Evolutionary conservation across 495 filamentous ascomycete genomes (phyloP).

Genomic region (Penicillium manginii): DNA sequence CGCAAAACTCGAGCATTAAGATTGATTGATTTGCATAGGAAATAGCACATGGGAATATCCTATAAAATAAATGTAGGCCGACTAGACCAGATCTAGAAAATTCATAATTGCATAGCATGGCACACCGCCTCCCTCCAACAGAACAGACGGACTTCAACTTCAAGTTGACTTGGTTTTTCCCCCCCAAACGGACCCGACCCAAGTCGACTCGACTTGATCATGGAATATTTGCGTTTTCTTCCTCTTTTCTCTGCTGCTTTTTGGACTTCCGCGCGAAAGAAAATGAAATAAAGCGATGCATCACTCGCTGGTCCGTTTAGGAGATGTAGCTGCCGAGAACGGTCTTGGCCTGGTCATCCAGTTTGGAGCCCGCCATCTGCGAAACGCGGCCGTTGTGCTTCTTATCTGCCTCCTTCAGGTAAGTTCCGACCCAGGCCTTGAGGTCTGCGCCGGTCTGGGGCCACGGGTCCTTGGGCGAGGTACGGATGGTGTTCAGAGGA

Average conservation of each 20-base stretch:
- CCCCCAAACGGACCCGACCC: neutral
- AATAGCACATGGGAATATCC: neutral
- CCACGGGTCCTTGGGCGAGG: constrained; percentile 69
- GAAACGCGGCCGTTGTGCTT: constrained; percentile 58
- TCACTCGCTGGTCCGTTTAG: constrained; percentile 12
- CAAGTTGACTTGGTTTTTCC: too few species aligned
- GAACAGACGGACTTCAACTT: neutral
- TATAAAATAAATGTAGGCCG: neutral
- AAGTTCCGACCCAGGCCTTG: constrained; percentile 75
- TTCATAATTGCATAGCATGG: constrained; percentile 5
- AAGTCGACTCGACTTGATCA: too few species aligned
- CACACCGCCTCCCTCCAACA: neutral
- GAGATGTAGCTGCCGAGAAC: constrained; percentile 62
- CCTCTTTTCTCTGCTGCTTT: neutral
- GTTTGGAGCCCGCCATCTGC: constrained; percentile 59
- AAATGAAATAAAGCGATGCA: too few species aligned
- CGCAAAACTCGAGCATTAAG: too few species aligned
- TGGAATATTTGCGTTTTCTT: neutral
- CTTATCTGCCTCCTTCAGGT: constrained; percentile 65
- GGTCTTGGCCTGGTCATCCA: constrained; percentile 57
- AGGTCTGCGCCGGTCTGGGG: constrained; percentile 77
- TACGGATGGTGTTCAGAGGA: constrained; percentile 83
- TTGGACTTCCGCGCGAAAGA: neutral
- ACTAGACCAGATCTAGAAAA: neutral
- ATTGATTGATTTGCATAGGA: too few species aligned